A percentile compares a stretch with the other conserved stretches of the same genome.
These are phyloP conservation scores for Cryphonectria japonica DNA, from an alignment of 2,329 filamentous ascomycete species.

Conservation along the genomic window DNA sequence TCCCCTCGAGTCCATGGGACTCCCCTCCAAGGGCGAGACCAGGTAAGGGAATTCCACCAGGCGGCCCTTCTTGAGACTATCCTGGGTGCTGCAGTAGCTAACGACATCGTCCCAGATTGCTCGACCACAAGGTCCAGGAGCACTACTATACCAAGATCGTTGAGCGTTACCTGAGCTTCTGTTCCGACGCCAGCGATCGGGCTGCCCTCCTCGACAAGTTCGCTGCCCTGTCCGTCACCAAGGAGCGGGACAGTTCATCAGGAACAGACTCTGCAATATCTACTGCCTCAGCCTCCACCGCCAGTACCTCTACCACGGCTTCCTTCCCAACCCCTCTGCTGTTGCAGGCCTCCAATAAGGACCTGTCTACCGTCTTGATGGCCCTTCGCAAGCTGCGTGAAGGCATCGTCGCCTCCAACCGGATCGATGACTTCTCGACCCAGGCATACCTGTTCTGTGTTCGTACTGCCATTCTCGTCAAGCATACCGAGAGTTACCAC, in stretches of 20 bases:
- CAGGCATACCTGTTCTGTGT: constrained; percentile 92
- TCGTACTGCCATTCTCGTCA: constrained; percentile 77
- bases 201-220: constrained; percentile 78
- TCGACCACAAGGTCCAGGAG: constrained; percentile 79
- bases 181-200: constrained; percentile 71
- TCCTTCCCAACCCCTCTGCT: constrained; percentile 24
- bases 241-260: constrained; percentile 21
- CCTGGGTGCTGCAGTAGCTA: constrained; percentile 3
- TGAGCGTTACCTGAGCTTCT: constrained; percentile 87
- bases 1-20: constrained; percentile 77
- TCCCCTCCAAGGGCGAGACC: constrained; percentile 89
- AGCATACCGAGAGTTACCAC: constrained; percentile 86
- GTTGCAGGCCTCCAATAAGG: constrained; percentile 52
- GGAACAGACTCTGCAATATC: constrained; percentile 31
- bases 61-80: constrained; percentile 17
- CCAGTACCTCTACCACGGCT: constrained; percentile 12
- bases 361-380: constrained; percentile 75
- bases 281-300: constrained; percentile 4
- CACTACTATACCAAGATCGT: constrained; percentile 85
- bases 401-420: constrained; percentile 78
- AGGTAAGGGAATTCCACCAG: constrained; percentile 55
- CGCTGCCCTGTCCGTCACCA: constrained; percentile 59
- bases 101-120: constrained; percentile 53
- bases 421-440: constrained; percentile 80
- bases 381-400: constrained; percentile 92